Evolutionary conservation across 1,284 basidiomycete species (phyloP), one percentile per base, ranked within the genome.

Genomic region (Cutaneotrichosporon arboriforme): DNA sequence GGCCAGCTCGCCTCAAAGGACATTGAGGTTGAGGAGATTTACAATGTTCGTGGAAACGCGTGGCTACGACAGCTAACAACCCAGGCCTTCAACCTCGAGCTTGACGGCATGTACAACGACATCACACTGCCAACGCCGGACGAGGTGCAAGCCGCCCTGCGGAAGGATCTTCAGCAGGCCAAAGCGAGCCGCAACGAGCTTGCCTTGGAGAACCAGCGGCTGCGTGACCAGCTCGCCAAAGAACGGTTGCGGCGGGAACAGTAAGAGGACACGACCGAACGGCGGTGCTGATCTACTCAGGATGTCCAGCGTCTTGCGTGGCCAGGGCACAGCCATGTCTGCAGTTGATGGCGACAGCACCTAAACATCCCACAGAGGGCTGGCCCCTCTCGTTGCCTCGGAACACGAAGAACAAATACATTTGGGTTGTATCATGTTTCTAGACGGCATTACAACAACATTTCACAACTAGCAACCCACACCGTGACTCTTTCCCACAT

Each of bases 11-110:
- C 79, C 12, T 86, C 90, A 64, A 81, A 83, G 34, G 86, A 84
- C n/a, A 80, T 84, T 2, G 90, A 93, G 77, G 87, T 91, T 68
- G 88, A 90, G 64, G 86, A 89, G 65, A 84, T 92, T 79, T 93
- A 90, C 66, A 86, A 91, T 77, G 89, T 89, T 55, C 67, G 82
- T 70, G 46, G 3, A 1, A 40, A 20, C 17, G 18, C 10, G 18
- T 18, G n/a, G 37, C 8, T 31, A 21, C 23, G n/a, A 17, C 1
- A 17, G 18, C 54, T 40, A 53, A 54, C 43, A 43, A 31, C 10
- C 49, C 57, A 91, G 89, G 85, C 88, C 4, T 92, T 94, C 77
- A 93, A 93, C 67, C 88, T 90, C 62, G 90, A 93, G 69, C 79
- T 94, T 35, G 88, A 90, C 61, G 83, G 81, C 34, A 89, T 93